Conservation (phyloP, 1,284 basidiomycete genomes). For the Ustilago hordei region DNA sequence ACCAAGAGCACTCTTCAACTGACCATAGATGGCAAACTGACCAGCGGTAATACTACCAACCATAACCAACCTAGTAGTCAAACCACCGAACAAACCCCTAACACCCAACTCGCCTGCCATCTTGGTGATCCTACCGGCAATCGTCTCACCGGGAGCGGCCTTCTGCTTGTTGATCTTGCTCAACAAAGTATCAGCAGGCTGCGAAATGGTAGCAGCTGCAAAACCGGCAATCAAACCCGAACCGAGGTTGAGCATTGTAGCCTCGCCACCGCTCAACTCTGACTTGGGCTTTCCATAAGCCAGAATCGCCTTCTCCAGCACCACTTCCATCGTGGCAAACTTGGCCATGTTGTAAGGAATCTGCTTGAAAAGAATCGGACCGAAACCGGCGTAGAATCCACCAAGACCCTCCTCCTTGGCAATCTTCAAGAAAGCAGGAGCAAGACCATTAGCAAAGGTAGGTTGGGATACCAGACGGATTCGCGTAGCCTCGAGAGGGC, state of each 20-base stretch:
- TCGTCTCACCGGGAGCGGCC: constrained; percentile 73
- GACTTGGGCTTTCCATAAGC: constrained; percentile 73
- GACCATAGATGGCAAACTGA: constrained; percentile 72
- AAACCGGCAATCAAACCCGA: constrained; percentile 69
- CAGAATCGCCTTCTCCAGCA: constrained; percentile 72
- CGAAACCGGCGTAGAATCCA: constrained; percentile 72
- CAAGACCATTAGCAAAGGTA: constrained; percentile 67
- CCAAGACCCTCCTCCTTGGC: constrained; percentile 66
- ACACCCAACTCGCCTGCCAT: constrained; percentile 72
- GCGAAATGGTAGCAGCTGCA: constrained; percentile 69
- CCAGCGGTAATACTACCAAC: constrained; percentile 74
- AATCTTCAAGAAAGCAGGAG: constrained; percentile 65
- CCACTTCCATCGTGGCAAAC: constrained; percentile 71
- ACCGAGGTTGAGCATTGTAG: constrained; percentile 66
- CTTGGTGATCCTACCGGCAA: constrained; percentile 72
- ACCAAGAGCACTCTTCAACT: constrained; percentile 72
- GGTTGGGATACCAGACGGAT: constrained; percentile 70
- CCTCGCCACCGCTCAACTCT: constrained; percentile 67
- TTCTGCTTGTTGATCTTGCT: constrained; percentile 76
- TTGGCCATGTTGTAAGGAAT: constrained; percentile 72
- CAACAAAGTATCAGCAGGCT: constrained; percentile 70
- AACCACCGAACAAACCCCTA: constrained; percentile 73
- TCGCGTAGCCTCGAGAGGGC: constrained; percentile 69
- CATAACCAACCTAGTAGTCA: constrained; percentile 69
- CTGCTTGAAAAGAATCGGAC: constrained; percentile 69